Evolutionary conservation across 257 asterid species (phyloP), one percentile per base, ranked within the genome.

Genomic region (Nicotiana benthamiana): DNA sequence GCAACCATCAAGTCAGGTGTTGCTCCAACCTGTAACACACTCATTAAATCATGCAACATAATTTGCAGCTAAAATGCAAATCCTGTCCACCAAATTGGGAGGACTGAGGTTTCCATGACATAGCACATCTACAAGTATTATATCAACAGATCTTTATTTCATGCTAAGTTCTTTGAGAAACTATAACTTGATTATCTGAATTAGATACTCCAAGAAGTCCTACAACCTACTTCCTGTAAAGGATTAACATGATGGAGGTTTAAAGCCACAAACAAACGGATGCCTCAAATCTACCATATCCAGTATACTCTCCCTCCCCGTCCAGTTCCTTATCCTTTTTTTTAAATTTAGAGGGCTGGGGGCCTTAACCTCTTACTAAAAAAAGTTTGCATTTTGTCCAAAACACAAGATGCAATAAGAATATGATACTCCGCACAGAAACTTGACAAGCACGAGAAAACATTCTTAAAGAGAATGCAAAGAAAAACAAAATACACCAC

Each of bases 1-100:
- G 96, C 92, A 83, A 91, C 94, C 96, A 94, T 89, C 93, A 94
- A 91, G 86, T 94, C 98, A 80, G 97, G 93, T 79, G 97, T 91
- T 79, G 98, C 98, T 86, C 98, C 98, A 76, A 94, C 98, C 98
- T 94, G 94, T 83, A 91, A 34, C 51, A 82, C 78, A 59, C 79
- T 48, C n/a, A 30, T 43, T 13, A 48, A 70, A 74, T n/a, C 67
- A 30, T 48, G 82, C 57, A 28, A 72, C 80, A 16, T 61, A 51
- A 34, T 32, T 57, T 43, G 61, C 54, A 54, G 27, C 66, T 18
- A 63, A 32, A 61, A 62, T 62, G 60, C 4, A 57, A 57, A 77
- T 53, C 59, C 64, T 48, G 63, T 16, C 34, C 34, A 24, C 77
- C 26, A 15, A 46, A 74, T 57, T 74, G 43, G 9, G 40, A 48